Evolutionary conservation across 306 rosid species (phyloP).

Genomic region (Quercus rubra): DNA sequence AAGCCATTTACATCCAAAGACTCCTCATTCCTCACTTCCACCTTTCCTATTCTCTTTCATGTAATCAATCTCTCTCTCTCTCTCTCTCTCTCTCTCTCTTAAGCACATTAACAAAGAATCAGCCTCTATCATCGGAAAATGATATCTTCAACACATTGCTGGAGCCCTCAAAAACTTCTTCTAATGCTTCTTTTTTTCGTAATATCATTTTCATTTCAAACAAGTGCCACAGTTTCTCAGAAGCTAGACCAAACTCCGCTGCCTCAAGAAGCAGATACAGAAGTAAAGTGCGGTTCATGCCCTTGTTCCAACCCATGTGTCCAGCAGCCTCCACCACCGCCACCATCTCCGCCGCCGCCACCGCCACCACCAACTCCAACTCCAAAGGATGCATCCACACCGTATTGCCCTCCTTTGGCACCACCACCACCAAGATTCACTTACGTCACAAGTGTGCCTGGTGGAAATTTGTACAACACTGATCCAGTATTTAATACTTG

Average conservation of each 20-base stretch:
- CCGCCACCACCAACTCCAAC: constrained; percentile 27
- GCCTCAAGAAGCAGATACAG: constrained; percentile 24
- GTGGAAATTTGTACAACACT: constrained; percentile 37
- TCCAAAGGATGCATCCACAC: constrained; percentile 27
- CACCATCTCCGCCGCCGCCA: constrained; percentile 15
- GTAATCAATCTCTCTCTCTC: neutral
- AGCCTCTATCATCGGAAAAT: constrained; percentile 24
- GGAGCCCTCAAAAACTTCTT: constrained; percentile 18
- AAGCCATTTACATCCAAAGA: constrained; percentile 23
- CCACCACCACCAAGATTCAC: constrained; percentile 68
- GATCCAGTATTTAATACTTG: constrained; percentile 15
- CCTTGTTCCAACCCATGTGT: constrained; percentile 63
- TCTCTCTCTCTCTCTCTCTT: constrained; percentile 16
- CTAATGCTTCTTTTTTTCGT: constrained; percentile 16
- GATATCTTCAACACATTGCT: constrained; percentile 22
- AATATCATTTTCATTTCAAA: constrained; percentile 19
- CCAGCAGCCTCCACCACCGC: constrained; percentile 33
- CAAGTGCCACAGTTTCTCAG: constrained; percentile 20
- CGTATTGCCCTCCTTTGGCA: constrained; percentile 12
- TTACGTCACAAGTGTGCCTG: constrained; percentile 58
- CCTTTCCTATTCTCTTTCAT: neutral
- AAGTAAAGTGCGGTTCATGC: constrained; percentile 77
- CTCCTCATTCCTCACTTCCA: constrained; percentile 12
- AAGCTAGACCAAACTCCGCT: constrained; percentile 30
- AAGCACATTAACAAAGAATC: constrained; percentile 12